Evolutionary conservation across 371 early-diverging fungal genomes (phyloP), one percentile per base, ranked within the genome.

Genomic region (Basidiobolus heterosporus): DNA sequence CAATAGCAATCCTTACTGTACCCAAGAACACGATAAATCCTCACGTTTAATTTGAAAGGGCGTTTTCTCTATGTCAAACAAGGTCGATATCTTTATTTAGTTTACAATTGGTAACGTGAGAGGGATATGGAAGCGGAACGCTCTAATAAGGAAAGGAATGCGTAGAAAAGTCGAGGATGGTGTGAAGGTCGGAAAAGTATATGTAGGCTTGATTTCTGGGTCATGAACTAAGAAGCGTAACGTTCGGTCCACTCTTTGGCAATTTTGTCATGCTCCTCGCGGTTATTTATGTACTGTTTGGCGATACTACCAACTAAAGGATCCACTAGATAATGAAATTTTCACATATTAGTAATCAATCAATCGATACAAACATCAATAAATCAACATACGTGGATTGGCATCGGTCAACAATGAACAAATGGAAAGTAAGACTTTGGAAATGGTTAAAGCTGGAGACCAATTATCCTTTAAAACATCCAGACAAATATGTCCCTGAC

Each of bases 381-480:
- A 30, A 46, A 13, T 13, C 2, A 17, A 44, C 66, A 62, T 64
- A 76, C 75, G 67, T 36, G 94, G 91, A 64, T 94, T 95, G 24
- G 91, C 80, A 58, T 93, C 93, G n/a, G 89, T 85, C 37, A 95
- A 63, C 49, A 90, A 71, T 21, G 87, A 88, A 55, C 83, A 78
- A 48, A 95, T 83, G 7, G 85, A 84, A 17, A 92, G 63, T 43
- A 96, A 62, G 5, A 93, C 89, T 64, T 89, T 96, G 24, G 82
- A 74, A 47, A 92, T 84, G 9, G 96, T 93, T 50, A 97, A 61
- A 11, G 91, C 90, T 1, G 96, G 96, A 30, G 82, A 80, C 97
- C 97, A 96, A 55, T 90, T 84, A 55, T 92, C 90, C 55, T 85
- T 88, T 36, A 96, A 66, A 30, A 92, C 85, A 55, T 91, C 92